Percentiles rank a stretch among this genome's conserved stretches.
Evolutionary conservation across 139 green algal species (phyloP).

Genomic region (Pleodorina starrii): DNA sequence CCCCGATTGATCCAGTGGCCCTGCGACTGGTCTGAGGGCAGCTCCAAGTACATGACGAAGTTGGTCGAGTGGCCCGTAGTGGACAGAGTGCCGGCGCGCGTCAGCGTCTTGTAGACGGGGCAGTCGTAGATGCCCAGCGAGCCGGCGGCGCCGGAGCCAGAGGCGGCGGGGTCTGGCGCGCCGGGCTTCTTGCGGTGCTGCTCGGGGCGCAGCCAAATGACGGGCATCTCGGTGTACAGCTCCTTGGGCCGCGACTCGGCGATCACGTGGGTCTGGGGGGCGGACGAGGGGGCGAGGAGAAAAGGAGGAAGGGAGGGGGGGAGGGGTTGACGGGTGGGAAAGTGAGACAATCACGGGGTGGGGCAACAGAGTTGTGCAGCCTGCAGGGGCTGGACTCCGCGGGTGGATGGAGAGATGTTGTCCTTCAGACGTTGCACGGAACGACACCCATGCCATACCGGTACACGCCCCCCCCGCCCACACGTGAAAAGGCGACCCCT

Average conservation of each 20-base stretch:
- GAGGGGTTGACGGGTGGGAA: not conserved
- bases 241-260: constrained; percentile 87
- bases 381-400: too few relatives aligned
- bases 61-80: constrained; percentile 92
- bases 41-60: constrained; percentile 89
- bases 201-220: constrained; percentile 83
- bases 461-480: too few relatives aligned
- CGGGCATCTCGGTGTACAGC: constrained; percentile 89
- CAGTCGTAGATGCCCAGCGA: constrained; percentile 77
- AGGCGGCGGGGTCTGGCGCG: not conserved
- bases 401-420: too few relatives aligned
- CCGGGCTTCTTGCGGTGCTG: constrained; percentile 69
- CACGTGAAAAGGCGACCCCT: too few relatives aligned
- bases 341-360: not conserved
- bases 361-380: too few relatives aligned
- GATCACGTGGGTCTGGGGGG: constrained; percentile 65
- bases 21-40: constrained; percentile 74
- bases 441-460: too few relatives aligned
- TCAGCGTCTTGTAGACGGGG: constrained; percentile 84
- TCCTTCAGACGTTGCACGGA: too few relatives aligned
- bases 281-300: not conserved
- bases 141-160: not conserved
- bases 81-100: constrained; percentile 76
- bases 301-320: not conserved
- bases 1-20: constrained; percentile 86